Conservation (phyloP, 1,284 basidiomycete genomes). For the Cryptococcus hybrid region DNA sequence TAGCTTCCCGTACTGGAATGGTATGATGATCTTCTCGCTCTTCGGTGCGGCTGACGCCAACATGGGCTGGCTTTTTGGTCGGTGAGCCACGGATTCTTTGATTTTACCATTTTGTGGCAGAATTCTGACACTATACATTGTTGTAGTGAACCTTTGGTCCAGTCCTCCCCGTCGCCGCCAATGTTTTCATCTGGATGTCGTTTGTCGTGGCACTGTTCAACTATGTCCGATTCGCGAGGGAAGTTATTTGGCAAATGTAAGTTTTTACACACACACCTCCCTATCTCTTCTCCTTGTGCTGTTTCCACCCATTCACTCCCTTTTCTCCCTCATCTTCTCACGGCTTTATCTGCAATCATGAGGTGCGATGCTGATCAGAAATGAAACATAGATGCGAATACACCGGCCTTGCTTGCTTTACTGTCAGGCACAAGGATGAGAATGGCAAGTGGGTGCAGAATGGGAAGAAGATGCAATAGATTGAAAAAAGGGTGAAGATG, state of each 20-base stretch:
- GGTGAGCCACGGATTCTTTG: slow-evolving; percentile 54
- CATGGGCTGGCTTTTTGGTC: slow-evolving; percentile 62
- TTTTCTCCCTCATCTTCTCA: background rate
- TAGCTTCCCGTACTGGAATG: slow-evolving; percentile 84
- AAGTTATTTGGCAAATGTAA: slow-evolving; percentile 76
- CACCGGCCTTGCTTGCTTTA: slow-evolving; percentile 86
- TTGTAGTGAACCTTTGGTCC: slow-evolving; percentile 37
- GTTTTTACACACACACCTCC: slow-evolving; percentile 8
- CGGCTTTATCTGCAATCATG: background rate
- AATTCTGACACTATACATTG: background rate
- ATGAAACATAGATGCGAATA: slow-evolving; percentile 60
- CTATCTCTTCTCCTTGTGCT: background rate
- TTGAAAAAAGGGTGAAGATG: background rate
- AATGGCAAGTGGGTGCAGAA: slow-evolving; percentile 66
- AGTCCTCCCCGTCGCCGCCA: slow-evolving; percentile 56
- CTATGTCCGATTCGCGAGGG: slow-evolving; percentile 74
- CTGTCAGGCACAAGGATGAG: slow-evolving; percentile 74
- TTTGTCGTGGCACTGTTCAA: slow-evolving; percentile 61
- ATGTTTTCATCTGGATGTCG: slow-evolving; percentile 61
- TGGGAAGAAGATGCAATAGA: slow-evolving; percentile 12
- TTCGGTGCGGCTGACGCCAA: slow-evolving; percentile 82
- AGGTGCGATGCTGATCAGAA: background rate
- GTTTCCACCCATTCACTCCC: background rate
- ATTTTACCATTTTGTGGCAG: background rate
- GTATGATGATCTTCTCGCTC: slow-evolving; percentile 77